Percentiles rank a stretch among this genome's conserved stretches.
Conservation (phyloP, 768 basidiomycete genomes). For the Tulasnella calospora region DNA sequence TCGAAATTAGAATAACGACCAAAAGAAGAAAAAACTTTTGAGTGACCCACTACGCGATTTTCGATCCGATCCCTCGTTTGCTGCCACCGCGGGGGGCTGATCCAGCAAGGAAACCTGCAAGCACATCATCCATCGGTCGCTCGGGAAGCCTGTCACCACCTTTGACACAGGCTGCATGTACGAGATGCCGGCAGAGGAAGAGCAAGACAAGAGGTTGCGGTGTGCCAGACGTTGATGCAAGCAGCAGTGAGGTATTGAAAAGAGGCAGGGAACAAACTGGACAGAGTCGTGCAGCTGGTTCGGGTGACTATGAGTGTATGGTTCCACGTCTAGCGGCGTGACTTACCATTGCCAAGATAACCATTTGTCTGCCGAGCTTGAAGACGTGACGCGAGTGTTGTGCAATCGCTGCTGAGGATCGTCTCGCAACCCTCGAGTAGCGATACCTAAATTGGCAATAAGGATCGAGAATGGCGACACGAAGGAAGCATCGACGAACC, state of each 20-base stretch:
- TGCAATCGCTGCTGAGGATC: constrained; percentile 79
- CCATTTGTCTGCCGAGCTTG: constrained; percentile 75
- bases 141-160: constrained; percentile 59
- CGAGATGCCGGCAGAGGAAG: constrained; percentile 84
- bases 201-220: constrained; percentile 61
- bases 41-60: constrained; percentile 70
- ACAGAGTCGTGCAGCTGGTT: constrained; percentile 58
- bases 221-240: constrained; percentile 21
- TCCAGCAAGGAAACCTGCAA: constrained; percentile 44
- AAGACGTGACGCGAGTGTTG: constrained; percentile 60
- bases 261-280: constrained; percentile 60
- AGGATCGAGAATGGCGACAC: not conserved
- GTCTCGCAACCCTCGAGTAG: constrained; percentile 87
- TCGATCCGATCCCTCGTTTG: constrained; percentile 45
- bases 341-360: constrained; percentile 68
- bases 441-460: constrained; percentile 52
- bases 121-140: constrained; percentile 49
- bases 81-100: constrained; percentile 44
- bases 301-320: constrained; percentile 7
- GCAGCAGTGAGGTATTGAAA: constrained; percentile 40
- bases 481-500: constrained; percentile 30
- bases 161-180: constrained; percentile 74
- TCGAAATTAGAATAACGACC: constrained; percentile 25
- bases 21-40: not conserved
- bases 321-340: not conserved